Conservation (phyloP, 345 rosid species). For the Mercurialis annua region DNA sequence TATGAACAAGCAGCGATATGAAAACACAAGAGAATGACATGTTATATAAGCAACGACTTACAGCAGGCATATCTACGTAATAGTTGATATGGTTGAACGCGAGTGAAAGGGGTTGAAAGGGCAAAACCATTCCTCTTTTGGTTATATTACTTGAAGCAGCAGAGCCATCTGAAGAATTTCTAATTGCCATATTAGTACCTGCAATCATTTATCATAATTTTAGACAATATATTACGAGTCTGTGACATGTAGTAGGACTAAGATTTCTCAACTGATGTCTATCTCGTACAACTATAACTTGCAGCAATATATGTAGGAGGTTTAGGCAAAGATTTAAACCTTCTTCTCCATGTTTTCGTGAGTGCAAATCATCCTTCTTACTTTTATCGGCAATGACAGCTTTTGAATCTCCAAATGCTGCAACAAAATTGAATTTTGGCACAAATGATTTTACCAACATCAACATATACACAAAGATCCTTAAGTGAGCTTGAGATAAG, state of each 20-base stretch:
- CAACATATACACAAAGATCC: neutral
- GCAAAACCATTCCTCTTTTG: slow-evolving; percentile 79
- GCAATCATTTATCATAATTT: slow-evolving; percentile 22
- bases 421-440: slow-evolving; percentile 27
- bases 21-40: no score
- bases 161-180: slow-evolving; percentile 23
- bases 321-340: neutral
- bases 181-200: slow-evolving; percentile 35
- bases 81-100: slow-evolving; percentile 77
- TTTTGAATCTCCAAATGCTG: slow-evolving; percentile 66
- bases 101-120: slow-evolving; percentile 79
- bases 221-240: slow-evolving; percentile 3
- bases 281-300: no score
- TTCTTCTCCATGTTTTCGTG: no score
- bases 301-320: no score
- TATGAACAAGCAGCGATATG: no score
- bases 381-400: slow-evolving; percentile 45
- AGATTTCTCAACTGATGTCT: no score
- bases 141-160: slow-evolving; percentile 19
- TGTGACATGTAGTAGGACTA: no score
- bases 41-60: slow-evolving; percentile 42
- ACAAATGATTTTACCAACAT: slow-evolving; percentile 9
- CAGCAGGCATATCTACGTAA: slow-evolving; percentile 84
- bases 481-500: neutral
- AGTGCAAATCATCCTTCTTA: slow-evolving; percentile 22